Conservation (phyloP, 495 filamentous ascomycete species). For the Neurospora intermedia region DNA sequence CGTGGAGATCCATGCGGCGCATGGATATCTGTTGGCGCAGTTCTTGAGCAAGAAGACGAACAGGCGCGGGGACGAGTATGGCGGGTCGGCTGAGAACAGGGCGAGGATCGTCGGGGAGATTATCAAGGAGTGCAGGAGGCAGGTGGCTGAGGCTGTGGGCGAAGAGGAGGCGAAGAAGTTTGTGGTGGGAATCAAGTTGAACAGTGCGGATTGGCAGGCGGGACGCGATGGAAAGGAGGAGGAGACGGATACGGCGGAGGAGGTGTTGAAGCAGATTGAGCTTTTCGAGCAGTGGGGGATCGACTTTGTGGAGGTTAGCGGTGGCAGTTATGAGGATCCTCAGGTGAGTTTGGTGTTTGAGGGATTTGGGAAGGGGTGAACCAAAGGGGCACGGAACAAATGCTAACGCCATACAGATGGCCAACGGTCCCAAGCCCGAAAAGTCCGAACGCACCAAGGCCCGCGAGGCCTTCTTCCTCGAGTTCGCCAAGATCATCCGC, state of each 20-base stretch:
- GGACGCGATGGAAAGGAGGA: no score
- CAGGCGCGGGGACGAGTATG: constrained; percentile 51
- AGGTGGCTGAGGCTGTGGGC: constrained; percentile 48
- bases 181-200: constrained; percentile 51
- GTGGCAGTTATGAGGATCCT: constrained; percentile 47
- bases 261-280: constrained; percentile 41
- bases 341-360: constrained; percentile 14
- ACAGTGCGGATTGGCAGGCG: constrained; percentile 44
- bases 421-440: background rate
- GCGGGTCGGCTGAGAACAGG: constrained; percentile 57
- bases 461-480: constrained; percentile 54
- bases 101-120: constrained; percentile 53
- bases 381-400: background rate
- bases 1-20: constrained; percentile 63
- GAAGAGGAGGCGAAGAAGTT: constrained; percentile 43
- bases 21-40: constrained; percentile 66
- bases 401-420: constrained; percentile 2
- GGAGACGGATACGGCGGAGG: constrained; percentile 11
- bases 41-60: constrained; percentile 54
- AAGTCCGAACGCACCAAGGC: constrained; percentile 30
- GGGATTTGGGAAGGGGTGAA: background rate
- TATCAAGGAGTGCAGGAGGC: constrained; percentile 29
- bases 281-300: constrained; percentile 42
- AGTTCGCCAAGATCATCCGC: constrained; percentile 41
- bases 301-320: constrained; percentile 54